Percentiles rank a stretch among this genome's conserved stretches.
Conservation (phyloP, 495 filamentous ascomycete species). For the Annulohypoxylon maeteangense region DNA sequence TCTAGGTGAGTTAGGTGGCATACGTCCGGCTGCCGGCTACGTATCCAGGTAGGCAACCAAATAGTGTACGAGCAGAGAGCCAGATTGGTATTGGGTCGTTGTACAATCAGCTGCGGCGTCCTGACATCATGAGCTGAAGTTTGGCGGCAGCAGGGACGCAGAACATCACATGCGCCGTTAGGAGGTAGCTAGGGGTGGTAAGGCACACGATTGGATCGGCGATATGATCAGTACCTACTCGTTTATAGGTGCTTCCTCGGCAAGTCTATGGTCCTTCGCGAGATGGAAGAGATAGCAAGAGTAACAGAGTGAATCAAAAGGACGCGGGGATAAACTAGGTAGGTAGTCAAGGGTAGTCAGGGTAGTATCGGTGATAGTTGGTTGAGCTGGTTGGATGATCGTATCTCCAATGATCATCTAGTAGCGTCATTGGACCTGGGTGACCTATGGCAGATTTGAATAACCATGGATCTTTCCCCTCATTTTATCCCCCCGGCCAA, state of each 20-base stretch:
- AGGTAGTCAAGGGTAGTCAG: too few relatives aligned
- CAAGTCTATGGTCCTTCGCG: slow-evolving; percentile 6
- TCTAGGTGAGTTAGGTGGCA: not conserved
- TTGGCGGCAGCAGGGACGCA: slow-evolving; percentile 9
- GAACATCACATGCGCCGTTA: slow-evolving; percentile 30
- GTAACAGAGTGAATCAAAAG: not conserved
- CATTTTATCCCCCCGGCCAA: slow-evolving; percentile 17
- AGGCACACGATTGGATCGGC: slow-evolving; percentile 31
- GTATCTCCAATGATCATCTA: slow-evolving; percentile 28
- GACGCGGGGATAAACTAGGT: slow-evolving; percentile 20
- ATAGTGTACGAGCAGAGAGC: not conserved
- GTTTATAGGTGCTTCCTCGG: slow-evolving; percentile 16
- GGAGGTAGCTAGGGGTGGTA: slow-evolving; percentile 14
- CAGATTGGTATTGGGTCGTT: not conserved
- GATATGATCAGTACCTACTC: slow-evolving; percentile 8
- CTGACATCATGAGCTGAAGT: slow-evolving; percentile 42
- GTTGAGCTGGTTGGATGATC: not conserved
- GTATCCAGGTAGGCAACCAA: not conserved
- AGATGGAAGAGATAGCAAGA: not conserved
- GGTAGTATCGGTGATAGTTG: not conserved
- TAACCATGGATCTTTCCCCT: slow-evolving; percentile 8
- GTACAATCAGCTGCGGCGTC: slow-evolving; percentile 25
- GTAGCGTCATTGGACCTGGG: slow-evolving; percentile 15
- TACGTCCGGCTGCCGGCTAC: slow-evolving; percentile 19
- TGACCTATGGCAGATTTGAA: slow-evolving; percentile 13